Percentiles rank a stretch among this genome's conserved stretches.
Conservation (phyloP, 2,329 filamentous ascomycete species). For the Hypocreales sp. region DNA sequence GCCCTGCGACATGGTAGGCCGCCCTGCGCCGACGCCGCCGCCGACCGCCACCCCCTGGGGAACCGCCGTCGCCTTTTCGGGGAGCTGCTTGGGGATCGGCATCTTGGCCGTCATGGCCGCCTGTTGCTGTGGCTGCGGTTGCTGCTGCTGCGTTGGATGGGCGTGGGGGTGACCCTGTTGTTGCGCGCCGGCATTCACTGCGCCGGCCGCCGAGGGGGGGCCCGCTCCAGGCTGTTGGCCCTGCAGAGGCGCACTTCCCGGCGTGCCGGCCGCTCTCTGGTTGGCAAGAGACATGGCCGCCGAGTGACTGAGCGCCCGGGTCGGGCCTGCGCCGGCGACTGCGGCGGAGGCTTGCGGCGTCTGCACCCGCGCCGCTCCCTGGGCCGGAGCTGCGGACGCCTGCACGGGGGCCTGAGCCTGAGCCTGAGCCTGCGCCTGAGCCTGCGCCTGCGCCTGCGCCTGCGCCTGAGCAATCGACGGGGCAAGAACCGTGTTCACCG, state of each 20-base stretch:
- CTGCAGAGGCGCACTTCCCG: conserved; percentile 14
- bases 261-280: conserved; percentile 21
- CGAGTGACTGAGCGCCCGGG: conserved; percentile 30
- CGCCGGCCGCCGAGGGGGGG: conserved; percentile 11
- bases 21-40: conserved; percentile 43
- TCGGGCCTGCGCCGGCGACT: conserved; percentile 19
- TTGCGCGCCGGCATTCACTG: conserved; percentile 14
- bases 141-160: conserved; percentile 18
- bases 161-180: conserved; percentile 8
- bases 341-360: conserved; percentile 31
- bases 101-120: conserved; percentile 44
- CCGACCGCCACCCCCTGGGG: conserved; percentile 59
- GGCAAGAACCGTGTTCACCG: conserved; percentile 31
- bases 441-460: conserved; percentile 11
- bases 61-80: conserved; percentile 48
- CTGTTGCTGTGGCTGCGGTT: conserved; percentile 25
- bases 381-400: conserved; percentile 28
- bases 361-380: conserved; percentile 28
- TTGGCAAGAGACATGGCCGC: conserved; percentile 34
- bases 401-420: conserved; percentile 20
- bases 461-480: conserved; percentile 22
- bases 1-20: conserved; percentile 75
- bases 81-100: conserved; percentile 68
- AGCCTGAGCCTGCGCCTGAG: conserved; percentile 14
- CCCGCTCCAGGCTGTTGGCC: conserved; percentile 15